phyloP scores from a whole-genome alignment of 2,329 filamentous ascomycete species.

The Rutstroemia sp. region DNA sequence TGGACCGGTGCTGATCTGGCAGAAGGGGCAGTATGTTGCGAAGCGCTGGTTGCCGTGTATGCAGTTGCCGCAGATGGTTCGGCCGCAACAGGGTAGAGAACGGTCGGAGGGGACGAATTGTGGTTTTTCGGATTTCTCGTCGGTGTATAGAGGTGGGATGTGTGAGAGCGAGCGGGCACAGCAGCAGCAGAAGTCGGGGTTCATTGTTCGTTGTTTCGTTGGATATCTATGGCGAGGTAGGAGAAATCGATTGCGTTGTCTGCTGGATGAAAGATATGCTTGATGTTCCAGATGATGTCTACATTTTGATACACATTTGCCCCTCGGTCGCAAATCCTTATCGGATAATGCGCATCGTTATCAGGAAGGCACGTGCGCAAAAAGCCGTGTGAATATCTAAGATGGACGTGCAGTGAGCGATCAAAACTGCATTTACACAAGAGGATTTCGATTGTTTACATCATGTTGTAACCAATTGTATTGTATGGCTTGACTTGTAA shows the following conservation, averaged over 20 bases:
- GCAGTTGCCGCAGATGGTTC: constrained; percentile 2
- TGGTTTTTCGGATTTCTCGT: background rate
- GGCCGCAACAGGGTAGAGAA: background rate
- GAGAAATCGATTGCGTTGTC: background rate
- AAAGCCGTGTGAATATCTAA: background rate
- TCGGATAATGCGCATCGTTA: background rate
- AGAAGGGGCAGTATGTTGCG: constrained; percentile 51
- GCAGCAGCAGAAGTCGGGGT: background rate
- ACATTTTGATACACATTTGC: background rate
- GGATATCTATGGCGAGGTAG: background rate
- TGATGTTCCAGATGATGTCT: background rate
- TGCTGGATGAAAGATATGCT: background rate
- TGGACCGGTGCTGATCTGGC: constrained; percentile 62
- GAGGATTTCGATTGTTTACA: background rate
- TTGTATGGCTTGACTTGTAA: background rate
- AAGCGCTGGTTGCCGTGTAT: background rate
- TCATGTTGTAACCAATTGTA: background rate
- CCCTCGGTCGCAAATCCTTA: background rate
- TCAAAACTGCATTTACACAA: background rate
- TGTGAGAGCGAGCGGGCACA: background rate
- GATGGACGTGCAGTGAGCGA: background rate
- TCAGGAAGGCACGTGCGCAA: background rate
- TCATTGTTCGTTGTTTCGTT: background rate
- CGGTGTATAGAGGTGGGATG: background rate
- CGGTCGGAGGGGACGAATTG: constrained; percentile 1